phyloP scores from a whole-genome alignment of 805 yeast genomes.

The Teunomyces barrocoloradensis region DNA sequence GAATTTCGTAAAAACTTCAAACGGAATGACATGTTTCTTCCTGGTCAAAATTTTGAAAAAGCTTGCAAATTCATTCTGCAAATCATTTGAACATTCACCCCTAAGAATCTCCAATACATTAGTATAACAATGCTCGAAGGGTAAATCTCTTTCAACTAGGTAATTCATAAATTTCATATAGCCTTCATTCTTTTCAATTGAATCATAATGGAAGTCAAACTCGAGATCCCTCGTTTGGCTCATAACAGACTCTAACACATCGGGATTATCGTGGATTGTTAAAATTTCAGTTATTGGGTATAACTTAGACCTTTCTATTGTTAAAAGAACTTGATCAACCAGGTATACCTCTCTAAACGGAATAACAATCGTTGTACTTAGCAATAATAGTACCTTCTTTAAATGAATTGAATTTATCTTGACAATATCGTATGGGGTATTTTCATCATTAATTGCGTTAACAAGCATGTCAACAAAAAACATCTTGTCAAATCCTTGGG shows the following conservation, averaged over 20 bases:
- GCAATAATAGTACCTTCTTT: not conserved
- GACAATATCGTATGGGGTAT: constrained; percentile 35
- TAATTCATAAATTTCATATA: constrained; percentile 19
- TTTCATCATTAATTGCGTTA: constrained; percentile 31
- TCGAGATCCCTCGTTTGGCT: not conserved
- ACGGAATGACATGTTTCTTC: constrained; percentile 3
- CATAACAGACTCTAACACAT: not conserved
- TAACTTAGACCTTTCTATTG: not conserved
- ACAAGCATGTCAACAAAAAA: constrained; percentile 32
- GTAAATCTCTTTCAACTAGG: not conserved
- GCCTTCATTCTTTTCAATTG: constrained; percentile 37
- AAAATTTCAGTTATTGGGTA: constrained; percentile 1
- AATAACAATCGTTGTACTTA: not conserved
- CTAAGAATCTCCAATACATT: constrained; percentile 16
- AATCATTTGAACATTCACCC: constrained; percentile 15
- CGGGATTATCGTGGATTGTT: too few relatives aligned
- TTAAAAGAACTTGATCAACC: not conserved
- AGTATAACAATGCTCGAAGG: constrained; percentile 13
- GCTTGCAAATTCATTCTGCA: constrained; percentile 27
- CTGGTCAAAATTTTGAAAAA: constrained; percentile 15
- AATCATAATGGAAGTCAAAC: constrained; percentile 34
- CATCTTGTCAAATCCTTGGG: constrained; percentile 22
- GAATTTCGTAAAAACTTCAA: constrained; percentile 25
- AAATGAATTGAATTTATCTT: constrained; percentile 42
- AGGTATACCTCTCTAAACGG: not conserved